These are phyloP conservation scores for Psilocybe tampanensis DNA, from an alignment of 768 basidiomycete genomes.

Conservation along the genomic window DNA sequence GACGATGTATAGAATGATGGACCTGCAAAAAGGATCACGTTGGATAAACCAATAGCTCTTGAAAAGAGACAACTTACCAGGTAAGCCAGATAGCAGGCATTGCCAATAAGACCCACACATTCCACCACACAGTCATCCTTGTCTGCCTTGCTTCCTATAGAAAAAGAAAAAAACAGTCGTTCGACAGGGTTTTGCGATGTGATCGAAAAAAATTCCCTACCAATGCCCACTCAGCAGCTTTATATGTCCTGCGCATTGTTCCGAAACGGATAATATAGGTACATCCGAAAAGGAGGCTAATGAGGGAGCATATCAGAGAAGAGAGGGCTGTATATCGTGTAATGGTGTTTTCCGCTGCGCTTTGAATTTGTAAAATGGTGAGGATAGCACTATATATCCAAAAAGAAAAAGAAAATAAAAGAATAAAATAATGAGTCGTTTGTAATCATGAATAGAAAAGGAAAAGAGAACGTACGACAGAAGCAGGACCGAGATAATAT, in stretches of 20 bases:
- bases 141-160: conserved; percentile 51
- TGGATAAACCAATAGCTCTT: too few species aligned
- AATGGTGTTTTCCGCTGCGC: conserved; percentile 48
- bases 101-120: conserved; percentile 65
- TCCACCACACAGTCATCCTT: conserved; percentile 42
- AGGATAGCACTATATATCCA: conserved; percentile 26
- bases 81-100: conserved; percentile 64
- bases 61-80: conserved; percentile 39
- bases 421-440: too few species aligned
- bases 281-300: conserved; percentile 65
- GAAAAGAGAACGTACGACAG: conserved; percentile 20
- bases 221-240: conserved; percentile 62
- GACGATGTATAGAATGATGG: conserved; percentile 53
- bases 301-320: conserved; percentile 56
- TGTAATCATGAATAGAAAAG: background rate
- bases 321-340: conserved; percentile 55
- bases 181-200: background rate
- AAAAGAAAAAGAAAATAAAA: background rate
- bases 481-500: conserved; percentile 30
- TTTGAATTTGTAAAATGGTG: conserved; percentile 31
- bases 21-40: conserved; percentile 40
- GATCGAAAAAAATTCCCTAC: conserved; percentile 29
- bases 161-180: background rate
- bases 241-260: conserved; percentile 61
- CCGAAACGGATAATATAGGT: conserved; percentile 65